phyloP scores from a whole-genome alignment of 192 early-diverging fungal species.

The Backusella sp. region DNA sequence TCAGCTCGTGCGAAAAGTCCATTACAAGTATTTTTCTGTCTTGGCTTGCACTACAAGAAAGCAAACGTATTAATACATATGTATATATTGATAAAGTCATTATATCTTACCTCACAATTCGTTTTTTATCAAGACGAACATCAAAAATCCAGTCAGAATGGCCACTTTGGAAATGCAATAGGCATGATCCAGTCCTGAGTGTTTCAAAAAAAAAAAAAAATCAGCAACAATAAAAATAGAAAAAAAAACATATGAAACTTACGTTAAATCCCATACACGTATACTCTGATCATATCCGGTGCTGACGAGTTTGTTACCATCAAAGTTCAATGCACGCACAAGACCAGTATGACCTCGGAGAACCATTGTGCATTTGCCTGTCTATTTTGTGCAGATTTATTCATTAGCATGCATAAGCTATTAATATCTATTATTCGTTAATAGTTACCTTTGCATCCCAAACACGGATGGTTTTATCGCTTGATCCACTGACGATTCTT shows the following conservation, averaged over 20 bases:
- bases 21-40: slow-evolving; percentile 43
- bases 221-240: not conserved
- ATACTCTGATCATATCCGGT: slow-evolving; percentile 94
- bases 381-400: slow-evolving; percentile 16
- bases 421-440: slow-evolving; percentile 11
- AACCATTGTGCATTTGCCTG: slow-evolving; percentile 60
- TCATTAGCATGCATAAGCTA: slow-evolving; percentile 26
- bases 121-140: slow-evolving; percentile 79
- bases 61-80: not conserved
- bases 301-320: slow-evolving; percentile 76
- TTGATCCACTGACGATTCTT: slow-evolving; percentile 79
- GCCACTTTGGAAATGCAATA: slow-evolving; percentile 69
- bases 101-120: slow-evolving; percentile 69
- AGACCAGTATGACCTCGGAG: slow-evolving; percentile 67
- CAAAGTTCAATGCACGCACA: slow-evolving; percentile 86
- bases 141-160: slow-evolving; percentile 98
- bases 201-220: not conserved
- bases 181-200: slow-evolving; percentile 62
- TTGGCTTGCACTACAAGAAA: slow-evolving; percentile 40
- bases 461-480: slow-evolving; percentile 75
- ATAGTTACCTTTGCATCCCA: slow-evolving; percentile 57
- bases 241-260: slow-evolving; percentile 7
- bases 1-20: slow-evolving; percentile 42
- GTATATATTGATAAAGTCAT: not conserved
- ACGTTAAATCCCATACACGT: slow-evolving; percentile 89